Percentiles rank a stretch among this genome's conserved stretches.
Evolutionary conservation across 495 filamentous ascomycete species (phyloP).

Genomic region (Trichocladium uniseriatum): DNA sequence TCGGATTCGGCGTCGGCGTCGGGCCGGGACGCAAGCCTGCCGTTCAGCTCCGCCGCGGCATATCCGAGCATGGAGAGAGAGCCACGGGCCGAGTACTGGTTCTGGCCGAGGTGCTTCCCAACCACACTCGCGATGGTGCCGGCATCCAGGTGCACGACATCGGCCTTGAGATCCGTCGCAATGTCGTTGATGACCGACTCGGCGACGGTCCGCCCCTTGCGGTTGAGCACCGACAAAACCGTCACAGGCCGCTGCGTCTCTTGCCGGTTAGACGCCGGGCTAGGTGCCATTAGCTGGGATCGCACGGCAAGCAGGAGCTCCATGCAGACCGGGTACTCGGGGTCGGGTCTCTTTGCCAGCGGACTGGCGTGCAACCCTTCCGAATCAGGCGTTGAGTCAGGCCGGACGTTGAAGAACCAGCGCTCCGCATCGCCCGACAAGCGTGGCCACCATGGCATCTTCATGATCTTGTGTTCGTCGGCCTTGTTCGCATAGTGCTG

Average conservation of each 20-base stretch:
- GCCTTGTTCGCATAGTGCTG: slow-evolving; percentile 5
- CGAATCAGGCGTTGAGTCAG: neutral
- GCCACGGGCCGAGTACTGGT: slow-evolving; percentile 33
- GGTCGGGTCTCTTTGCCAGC: slow-evolving; percentile 15
- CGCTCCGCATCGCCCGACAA: slow-evolving; percentile 10
- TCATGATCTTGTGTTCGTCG: neutral
- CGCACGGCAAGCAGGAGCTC: slow-evolving; percentile 31
- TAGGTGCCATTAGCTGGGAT: slow-evolving; percentile 25
- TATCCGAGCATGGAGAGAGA: slow-evolving; percentile 55
- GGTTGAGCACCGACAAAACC: slow-evolving; percentile 30
- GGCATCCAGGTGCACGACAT: slow-evolving; percentile 68
- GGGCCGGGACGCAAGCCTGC: slow-evolving; percentile 17
- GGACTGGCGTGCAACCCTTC: slow-evolving; percentile 14
- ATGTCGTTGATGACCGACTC: slow-evolving; percentile 33
- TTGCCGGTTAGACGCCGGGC: slow-evolving; percentile 13
- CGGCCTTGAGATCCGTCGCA: slow-evolving; percentile 54
- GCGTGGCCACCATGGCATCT: slow-evolving; percentile 10
- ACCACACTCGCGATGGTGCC: slow-evolving; percentile 73
- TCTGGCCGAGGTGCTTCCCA: slow-evolving; percentile 63
- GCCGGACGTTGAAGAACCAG: slow-evolving; percentile 15
- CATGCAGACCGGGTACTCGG: slow-evolving; percentile 22
- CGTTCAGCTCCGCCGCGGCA: slow-evolving; percentile 41
- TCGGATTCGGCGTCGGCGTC: slow-evolving; percentile 12
- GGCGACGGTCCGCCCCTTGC: slow-evolving; percentile 25
- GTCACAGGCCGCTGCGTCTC: slow-evolving; percentile 29